These are phyloP conservation scores for Microdochium nivale DNA, from an alignment of 2,329 filamentous ascomycete genomes.

Conservation along the genomic window DNA sequence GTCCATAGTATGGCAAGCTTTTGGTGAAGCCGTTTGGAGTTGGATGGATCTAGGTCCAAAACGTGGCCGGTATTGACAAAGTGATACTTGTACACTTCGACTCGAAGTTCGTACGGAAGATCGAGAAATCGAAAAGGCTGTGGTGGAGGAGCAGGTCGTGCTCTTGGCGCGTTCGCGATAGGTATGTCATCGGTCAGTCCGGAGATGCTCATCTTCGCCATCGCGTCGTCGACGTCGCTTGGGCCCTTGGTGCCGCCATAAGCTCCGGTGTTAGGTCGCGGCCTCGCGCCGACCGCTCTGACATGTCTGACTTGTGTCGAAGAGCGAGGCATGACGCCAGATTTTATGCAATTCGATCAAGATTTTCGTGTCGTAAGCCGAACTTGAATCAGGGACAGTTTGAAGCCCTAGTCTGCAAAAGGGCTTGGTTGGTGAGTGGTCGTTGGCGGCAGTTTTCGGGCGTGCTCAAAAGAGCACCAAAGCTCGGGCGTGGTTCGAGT, in stretches of 20 bases:
- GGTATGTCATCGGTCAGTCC: neutral
- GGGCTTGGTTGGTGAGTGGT: too few species aligned
- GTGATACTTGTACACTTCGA: conserved; percentile 58
- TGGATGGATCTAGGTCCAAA: conserved; percentile 59
- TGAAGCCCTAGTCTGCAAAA: too few species aligned
- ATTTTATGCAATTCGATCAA: too few species aligned
- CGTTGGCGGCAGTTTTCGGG: too few species aligned
- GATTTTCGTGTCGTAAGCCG: too few species aligned
- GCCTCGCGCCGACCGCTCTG: neutral
- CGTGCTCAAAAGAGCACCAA: too few species aligned
- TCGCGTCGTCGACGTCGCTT: neutral
- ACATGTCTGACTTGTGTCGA: neutral
- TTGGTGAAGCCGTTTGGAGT: conserved; percentile 52
- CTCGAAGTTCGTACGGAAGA: conserved; percentile 60
- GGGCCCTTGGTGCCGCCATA: neutral
- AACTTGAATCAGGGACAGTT: too few species aligned
- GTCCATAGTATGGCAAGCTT: conserved; percentile 52
- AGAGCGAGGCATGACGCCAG: neutral
- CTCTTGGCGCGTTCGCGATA: neutral
- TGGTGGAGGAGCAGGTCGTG: neutral
- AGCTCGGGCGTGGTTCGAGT: too few species aligned
- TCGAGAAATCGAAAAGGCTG: conserved; percentile 57
- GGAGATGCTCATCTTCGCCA: neutral
- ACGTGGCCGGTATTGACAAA: conserved; percentile 45
- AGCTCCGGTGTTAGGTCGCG: neutral